phyloP scores from a whole-genome alignment of 139 green algal species.

The Coccomyxa sp. region DNA sequence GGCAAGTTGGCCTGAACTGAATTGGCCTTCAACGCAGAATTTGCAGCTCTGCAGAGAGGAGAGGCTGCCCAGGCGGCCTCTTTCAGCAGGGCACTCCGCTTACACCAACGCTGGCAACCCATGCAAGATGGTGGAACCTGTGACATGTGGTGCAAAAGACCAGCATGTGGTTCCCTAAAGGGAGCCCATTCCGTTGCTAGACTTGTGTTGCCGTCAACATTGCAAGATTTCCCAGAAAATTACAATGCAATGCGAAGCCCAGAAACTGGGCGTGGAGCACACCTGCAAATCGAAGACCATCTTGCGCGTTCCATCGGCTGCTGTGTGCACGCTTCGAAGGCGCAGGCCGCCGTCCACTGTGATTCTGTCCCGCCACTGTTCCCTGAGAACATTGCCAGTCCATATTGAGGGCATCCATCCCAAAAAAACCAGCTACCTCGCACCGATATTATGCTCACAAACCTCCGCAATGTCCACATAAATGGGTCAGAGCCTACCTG shows the following conservation, averaged over 20 bases:
- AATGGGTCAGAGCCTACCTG: neutral
- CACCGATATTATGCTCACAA: neutral
- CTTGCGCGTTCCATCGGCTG: constrained; percentile 73
- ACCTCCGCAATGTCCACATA: neutral
- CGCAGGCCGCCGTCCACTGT: constrained; percentile 58
- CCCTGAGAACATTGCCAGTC: constrained; percentile 10
- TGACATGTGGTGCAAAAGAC: no score
- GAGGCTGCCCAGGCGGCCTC: no score
- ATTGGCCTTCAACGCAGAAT: no score
- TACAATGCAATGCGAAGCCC: no score
- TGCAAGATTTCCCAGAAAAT: no score
- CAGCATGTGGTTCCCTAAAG: no score
- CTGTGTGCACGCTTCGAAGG: constrained; percentile 42
- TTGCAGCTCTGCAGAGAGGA: no score
- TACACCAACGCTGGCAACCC: neutral
- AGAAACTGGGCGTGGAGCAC: neutral
- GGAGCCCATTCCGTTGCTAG: no score
- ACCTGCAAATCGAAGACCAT: constrained; percentile 62
- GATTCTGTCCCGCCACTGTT: constrained; percentile 25
- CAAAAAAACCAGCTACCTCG: neutral
- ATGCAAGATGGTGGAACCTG: neutral
- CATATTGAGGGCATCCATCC: neutral
- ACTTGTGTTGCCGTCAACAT: no score
- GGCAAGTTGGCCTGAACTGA: no score
- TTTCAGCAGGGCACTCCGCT: neutral